Percentiles rank a stretch among this genome's conserved stretches.
Evolutionary conservation across 805 yeast species (phyloP).

Genomic region (Kodamaea kakaduensis): DNA sequence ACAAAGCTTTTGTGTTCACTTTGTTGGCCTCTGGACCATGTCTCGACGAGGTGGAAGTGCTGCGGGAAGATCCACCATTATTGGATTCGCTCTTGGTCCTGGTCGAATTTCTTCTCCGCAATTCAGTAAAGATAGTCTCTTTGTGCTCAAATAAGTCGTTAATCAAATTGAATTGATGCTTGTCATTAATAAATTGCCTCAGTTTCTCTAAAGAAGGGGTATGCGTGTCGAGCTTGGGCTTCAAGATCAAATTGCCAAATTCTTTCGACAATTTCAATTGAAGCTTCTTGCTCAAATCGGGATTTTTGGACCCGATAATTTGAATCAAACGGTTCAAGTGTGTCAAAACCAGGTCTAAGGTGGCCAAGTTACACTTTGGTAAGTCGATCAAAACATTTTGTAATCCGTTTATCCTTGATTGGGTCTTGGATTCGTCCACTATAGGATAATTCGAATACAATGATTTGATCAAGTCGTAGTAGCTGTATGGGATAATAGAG

Average conservation of each 20-base stretch:
- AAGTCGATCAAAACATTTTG: slow-evolving; percentile 64
- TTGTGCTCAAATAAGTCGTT: slow-evolving; percentile 59
- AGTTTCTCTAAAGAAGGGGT: slow-evolving; percentile 19
- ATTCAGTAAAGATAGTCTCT: slow-evolving; percentile 60
- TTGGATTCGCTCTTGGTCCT: slow-evolving; percentile 11
- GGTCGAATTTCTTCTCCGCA: slow-evolving; percentile 38
- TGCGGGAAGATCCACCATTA: too few species aligned
- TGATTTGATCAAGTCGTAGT: slow-evolving; percentile 64
- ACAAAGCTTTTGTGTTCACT: slow-evolving; percentile 7
- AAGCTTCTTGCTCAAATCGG: slow-evolving; percentile 29
- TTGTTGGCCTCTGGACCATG: too few species aligned
- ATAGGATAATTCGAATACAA: slow-evolving; percentile 48
- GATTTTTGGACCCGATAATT: slow-evolving; percentile 41
- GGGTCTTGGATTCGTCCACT: slow-evolving; percentile 42
- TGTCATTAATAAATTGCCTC: slow-evolving; percentile 44
- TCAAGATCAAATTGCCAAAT: slow-evolving; percentile 57
- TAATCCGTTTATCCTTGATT: slow-evolving; percentile 54
- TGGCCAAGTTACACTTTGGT: slow-evolving; percentile 69
- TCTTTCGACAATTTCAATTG: slow-evolving; percentile 58
- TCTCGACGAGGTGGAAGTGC: background rate
- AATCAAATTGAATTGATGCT: slow-evolving; percentile 55
- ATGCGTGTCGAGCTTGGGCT: slow-evolving; percentile 36
- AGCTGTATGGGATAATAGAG: slow-evolving; percentile 60
- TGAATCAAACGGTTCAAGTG: slow-evolving; percentile 64
- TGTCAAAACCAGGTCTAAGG: slow-evolving; percentile 73